Base-by-base conservation (phyloP, 179 eudicot species). In the Amaranthus tricolor region DNA sequence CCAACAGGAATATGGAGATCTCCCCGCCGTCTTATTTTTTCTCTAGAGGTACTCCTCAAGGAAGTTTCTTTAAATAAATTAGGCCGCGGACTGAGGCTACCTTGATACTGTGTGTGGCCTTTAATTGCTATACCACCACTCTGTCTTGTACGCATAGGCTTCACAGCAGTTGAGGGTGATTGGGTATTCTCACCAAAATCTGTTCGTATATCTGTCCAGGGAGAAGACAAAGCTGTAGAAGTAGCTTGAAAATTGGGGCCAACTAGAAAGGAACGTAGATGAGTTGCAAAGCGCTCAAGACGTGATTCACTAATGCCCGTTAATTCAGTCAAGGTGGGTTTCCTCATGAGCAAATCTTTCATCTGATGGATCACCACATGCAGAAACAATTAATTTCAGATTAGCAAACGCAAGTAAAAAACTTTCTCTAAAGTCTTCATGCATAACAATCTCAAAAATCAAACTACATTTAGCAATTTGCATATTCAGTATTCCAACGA, bases 261-360 rank as follows among this genome's bases (percentile, higher is more conserved):
- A 66, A 78, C 72, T 74, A 90, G 79, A 83, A 88, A 87, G 13
- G 96, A 79, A 55, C 92, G 89, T 43, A 95, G 89, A 75, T 84
- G 88, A 72, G 82, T 86, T 48, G 91, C 97, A 74, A 95, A 95
- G 82, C 85, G 84, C 79, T 85, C 85, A 16, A 95, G 95, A n/a
- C 97, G 96, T n/a, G 97, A 83, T 75, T 95, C 90, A 66, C 91
- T 83, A 10, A 94, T 92, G 75, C 98, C 96, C 73, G 96, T 92
- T 63, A 94, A 73, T 65, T 89, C 90, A 78, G 93, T 81, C 75
- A 93, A 81, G 67, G 96, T 85, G 40, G 97, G 97, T 81, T 87
- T 93, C 77, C 79, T 83, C 73, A 51, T 24, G 5, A 95, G 88
- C 76, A 93, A 81, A 83, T 95, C 89, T 82, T 89, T 88, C 91